Evolutionary conservation across 192 early-diverging fungal genomes (phyloP), one percentile per base, ranked within the genome.

Genomic region (Gryganskiella cystojenkinii): DNA sequence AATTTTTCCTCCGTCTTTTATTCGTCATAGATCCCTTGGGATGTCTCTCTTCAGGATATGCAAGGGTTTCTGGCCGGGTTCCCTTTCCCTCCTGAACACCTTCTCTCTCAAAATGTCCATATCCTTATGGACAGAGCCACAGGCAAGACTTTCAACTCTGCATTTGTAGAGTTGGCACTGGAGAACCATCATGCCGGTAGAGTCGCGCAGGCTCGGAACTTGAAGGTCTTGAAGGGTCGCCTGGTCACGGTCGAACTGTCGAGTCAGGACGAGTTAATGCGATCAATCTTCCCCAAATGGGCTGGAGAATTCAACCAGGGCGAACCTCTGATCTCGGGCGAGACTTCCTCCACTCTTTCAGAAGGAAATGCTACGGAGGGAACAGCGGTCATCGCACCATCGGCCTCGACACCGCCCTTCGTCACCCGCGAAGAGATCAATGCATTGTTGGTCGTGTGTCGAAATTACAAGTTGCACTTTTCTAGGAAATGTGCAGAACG

Each of bases 401-500:
- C 20, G 25, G 25, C 44, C 15, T n/a, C n/a, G n/a, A 76, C 64
- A 2, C 52, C 71, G 19, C 68, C 81, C 15, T 86, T 90, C 59
- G 56, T 94, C 14, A 84, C 86, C 3, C 73, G 92, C 27, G 89
- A 93, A 28, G 92, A 94, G 67, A 93, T 94, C 52, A 91, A 89
- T 70, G 81, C 87, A 1, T 55, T 94, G 4, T 71, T 94, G 13
- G 79, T 88, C 1, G 79, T 90, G 8, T 94, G 92, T 67, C 85
- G 89, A 35, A 90, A 93, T 50, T 92, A 92, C 64, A 93, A 91
- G 90, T 68, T 91, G 17, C 92, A 92, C 67, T 93, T 91, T 62
- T 88, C 90, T 42, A 81, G 91, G 58, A 90, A 91, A 49, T 92
- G 90, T 62, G 88, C 90, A 2, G 89, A 90, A 61, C 73, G 91